Conservation (phyloP, 2,329 filamentous ascomycete species). For the Alternaria ventricosa region DNA sequence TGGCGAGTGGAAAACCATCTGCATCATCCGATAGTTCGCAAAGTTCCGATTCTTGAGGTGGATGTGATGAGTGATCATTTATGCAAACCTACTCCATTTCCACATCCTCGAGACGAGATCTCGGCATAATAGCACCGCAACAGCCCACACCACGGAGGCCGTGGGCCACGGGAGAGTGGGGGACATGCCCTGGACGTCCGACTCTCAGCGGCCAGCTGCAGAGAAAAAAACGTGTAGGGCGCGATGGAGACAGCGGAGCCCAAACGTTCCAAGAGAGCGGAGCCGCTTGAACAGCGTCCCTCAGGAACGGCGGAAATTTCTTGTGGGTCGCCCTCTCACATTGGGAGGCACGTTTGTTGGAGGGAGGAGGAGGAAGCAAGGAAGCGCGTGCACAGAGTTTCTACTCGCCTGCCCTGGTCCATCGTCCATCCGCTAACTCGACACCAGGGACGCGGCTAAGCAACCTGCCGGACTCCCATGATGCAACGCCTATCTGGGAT, state of each 20-base stretch:
- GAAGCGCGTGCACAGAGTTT: not conserved
- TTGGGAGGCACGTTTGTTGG: not conserved
- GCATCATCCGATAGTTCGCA: not conserved
- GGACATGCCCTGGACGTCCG: not conserved
- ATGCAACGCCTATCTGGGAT: not conserved
- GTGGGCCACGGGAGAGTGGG: not conserved
- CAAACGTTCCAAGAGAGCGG: conserved; percentile 6
- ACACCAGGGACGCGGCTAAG: conserved; percentile 1
- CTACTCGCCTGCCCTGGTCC: not conserved
- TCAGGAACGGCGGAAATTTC: conserved; percentile 10
- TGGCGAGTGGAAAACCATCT: not conserved
- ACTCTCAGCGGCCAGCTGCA: not conserved
- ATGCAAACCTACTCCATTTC: not conserved
- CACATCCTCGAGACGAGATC: not conserved
- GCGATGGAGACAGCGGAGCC: conserved; percentile 9
- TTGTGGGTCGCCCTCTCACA: conserved; percentile 3
- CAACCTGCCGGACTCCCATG: not conserved
- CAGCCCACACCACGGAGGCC: not conserved
- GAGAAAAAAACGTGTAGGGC: not conserved
- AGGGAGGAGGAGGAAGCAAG: not conserved
- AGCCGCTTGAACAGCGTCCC: not conserved
- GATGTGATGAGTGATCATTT: not conserved
- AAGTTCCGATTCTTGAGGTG: not conserved
- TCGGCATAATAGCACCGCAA: not conserved
- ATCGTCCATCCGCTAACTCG: not conserved